Base-by-base conservation (phyloP, 495 filamentous ascomycete species). In the Acidiella bohemica region DNA sequence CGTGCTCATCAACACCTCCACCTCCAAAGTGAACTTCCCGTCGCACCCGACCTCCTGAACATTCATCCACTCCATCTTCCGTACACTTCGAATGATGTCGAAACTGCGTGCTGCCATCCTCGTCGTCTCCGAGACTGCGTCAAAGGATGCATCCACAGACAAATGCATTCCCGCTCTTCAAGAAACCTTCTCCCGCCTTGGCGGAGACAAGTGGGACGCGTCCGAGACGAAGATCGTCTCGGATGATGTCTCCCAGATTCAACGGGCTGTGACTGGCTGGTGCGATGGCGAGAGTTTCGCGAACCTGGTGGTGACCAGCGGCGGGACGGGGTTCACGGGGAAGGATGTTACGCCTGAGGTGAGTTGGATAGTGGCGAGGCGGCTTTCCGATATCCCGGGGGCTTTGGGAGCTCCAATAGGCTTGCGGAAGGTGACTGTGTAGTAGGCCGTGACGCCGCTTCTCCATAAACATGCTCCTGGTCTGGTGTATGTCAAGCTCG, bases 311-410 rank as follows among this genome's bases (percentile, higher is more conserved):
- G 59, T 94, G 34, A 80, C 84, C 2, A 95, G 81, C 6, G 90
- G 90, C 36, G 90, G 90, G 10, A 99, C 90, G 4, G 90, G 90
- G 4, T 99, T 99, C 61, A 80, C 92, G 9, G 61, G 77, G n/a
- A 73, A 78, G 36, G 90, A 99, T 61, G 64, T 67, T 38, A 99
- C 90, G 0, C 90, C 90, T 9, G 90, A 99, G 65, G 81, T 82
- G 57, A 32, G 71, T 59, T n/a, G n/a, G n/a, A 36, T n/a, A 11
- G n/a, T 40, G 11, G 6, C 11, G 13, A 3, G 14, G 5, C 5
- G 30, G 8, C 5, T 34, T 17, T 6, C 3, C 5, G 32, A 18
- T 17, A 19, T 3, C 21, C 5, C 3, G 4, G 18, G 5, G 32
- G 10, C 14, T 19, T 17, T 34, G 12, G 17, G 10, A 14, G 13